Percentiles rank a stretch among this genome's conserved stretches.
Conservation (phyloP, 345 rosid species). For the Hibiscus trionum region DNA sequence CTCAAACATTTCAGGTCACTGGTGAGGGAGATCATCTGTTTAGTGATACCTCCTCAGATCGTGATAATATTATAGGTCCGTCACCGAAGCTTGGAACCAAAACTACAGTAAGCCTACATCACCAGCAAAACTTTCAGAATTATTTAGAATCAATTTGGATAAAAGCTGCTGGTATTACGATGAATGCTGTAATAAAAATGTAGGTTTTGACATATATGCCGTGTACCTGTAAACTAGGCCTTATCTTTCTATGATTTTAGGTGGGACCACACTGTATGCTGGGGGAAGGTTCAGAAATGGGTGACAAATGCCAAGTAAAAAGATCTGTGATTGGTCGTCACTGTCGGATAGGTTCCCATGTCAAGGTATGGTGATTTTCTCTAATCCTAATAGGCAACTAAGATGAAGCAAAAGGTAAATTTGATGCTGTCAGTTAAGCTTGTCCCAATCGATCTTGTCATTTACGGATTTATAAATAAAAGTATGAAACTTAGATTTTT, state of each 20-base stretch:
- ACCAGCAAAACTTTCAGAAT: neutral
- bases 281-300: slow-evolving; percentile 93
- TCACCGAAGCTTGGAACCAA: slow-evolving; percentile 78
- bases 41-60: slow-evolving; percentile 71
- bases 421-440: neutral
- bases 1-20: slow-evolving; percentile 46
- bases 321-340: slow-evolving; percentile 94
- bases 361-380: slow-evolving; percentile 57
- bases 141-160: slow-evolving; percentile 2
- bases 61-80: slow-evolving; percentile 73
- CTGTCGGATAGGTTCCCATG: slow-evolving; percentile 93
- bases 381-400: neutral
- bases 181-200: neutral
- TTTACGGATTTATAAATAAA: neutral
- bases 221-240: neutral
- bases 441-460: neutral
- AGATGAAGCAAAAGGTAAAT: neutral
- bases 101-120: slow-evolving; percentile 55
- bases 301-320: slow-evolving; percentile 93
- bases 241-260: slow-evolving; percentile 19
- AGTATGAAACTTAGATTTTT: neutral
- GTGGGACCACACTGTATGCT: slow-evolving; percentile 89
- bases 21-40: slow-evolving; percentile 85
- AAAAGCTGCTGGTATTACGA: neutral
- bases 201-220: neutral